A percentile compares a stretch with the other conserved stretches of the same genome.
These are phyloP conservation scores for Eucalyptus globulus DNA, from an alignment of 345 rosid species.

Conservation along the genomic window DNA sequence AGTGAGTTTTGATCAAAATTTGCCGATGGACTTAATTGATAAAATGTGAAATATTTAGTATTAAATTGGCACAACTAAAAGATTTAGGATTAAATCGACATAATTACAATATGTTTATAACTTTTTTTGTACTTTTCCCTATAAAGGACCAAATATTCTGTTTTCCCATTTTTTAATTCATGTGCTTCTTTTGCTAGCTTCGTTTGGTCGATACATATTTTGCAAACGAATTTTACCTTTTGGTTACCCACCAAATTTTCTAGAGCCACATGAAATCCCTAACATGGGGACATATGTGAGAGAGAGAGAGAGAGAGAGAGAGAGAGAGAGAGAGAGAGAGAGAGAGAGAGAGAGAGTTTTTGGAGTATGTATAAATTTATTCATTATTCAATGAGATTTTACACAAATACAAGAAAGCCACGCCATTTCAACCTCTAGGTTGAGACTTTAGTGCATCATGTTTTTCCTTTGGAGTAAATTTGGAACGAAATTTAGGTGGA, in stretches of 20 bases:
- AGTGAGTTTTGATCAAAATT: too few species aligned
- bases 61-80: too few species aligned
- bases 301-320: too few species aligned
- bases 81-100: too few species aligned
- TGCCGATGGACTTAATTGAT: too few species aligned
- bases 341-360: too few species aligned
- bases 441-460: not conserved
- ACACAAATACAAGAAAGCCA: not conserved
- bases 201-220: not conserved
- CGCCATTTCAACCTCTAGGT: not conserved
- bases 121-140: too few species aligned
- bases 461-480: not conserved
- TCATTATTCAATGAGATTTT: not conserved
- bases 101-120: too few species aligned
- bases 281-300: not conserved
- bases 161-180: not conserved
- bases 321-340: not conserved
- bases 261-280: not conserved
- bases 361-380: not conserved
- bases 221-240: not conserved
- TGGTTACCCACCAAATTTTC: not conserved
- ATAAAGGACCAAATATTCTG: not conserved
- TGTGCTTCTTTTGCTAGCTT: not conserved
- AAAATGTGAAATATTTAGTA: too few species aligned
- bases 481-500: not conserved